Evolutionary conservation across 1,284 basidiomycete species (phyloP), one percentile per base, ranked within the genome.

Genomic region (Sphagnurus paluster): DNA sequence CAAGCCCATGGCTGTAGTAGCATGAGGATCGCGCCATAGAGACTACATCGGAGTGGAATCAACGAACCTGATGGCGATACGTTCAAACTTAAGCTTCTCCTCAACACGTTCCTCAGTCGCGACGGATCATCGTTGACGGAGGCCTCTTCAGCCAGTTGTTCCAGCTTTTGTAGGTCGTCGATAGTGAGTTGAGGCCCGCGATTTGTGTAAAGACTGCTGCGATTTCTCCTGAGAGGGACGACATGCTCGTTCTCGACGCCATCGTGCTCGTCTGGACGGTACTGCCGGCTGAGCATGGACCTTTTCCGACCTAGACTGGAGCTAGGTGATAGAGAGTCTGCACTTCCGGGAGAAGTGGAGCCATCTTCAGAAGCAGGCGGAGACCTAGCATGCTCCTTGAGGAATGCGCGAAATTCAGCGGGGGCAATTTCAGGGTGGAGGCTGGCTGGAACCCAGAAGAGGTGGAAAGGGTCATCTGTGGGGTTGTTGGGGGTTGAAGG

Each of bases 371-470:
- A 64, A 13, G 76, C 68, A 34, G 66, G 74, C 49, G 64, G 75
- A 8, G 78, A 69, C 62, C 82, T 70, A 47, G 95, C 84, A 70
- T 98, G 96, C 58, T 97, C 90, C 66, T 95, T 91, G 56, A 99
- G 82, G 62, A 98, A 98, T 21, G 86, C 86, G 49, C 93, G 85
- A 68, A 99, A 99, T 68, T 98, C 93, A 42, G 86, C 85, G 8
- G 97, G 97, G 1, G 95, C 96, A 62, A 99, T 90, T 72, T 99
- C 96, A 16, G 96, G 97, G 64, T 99, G 96, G 17, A 98, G 75
- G 46, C 89, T 84, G 11, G 96, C 96, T 30, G 96, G 96, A 13
- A 99, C 93, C 96, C 96, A 99, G 74, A 98, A 98, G 50, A 98
- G 82, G 67, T 92, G 85, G 59, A 84, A 82, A 7, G 87, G 85